Conservation (phyloP, 768 basidiomycete genomes). For the Tylopilus sp. region DNA sequence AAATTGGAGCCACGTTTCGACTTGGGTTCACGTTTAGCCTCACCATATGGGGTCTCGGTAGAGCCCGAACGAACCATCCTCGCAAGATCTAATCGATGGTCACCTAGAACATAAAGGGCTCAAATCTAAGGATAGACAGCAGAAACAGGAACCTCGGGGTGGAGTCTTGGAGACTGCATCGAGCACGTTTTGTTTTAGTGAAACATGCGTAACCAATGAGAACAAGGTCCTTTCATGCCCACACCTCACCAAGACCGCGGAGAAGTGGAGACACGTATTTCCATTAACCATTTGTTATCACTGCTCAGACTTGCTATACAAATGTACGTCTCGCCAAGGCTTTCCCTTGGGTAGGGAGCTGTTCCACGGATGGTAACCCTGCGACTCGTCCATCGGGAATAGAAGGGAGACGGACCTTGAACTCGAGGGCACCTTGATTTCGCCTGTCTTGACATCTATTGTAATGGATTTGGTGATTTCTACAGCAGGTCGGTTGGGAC, state of each 20-base stretch:
- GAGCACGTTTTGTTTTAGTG: slow-evolving; percentile 20
- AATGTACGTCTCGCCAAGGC: slow-evolving; percentile 31
- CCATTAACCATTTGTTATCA: slow-evolving; percentile 8
- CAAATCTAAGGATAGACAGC: slow-evolving; percentile 28
- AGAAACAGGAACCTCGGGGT: slow-evolving; percentile 27
- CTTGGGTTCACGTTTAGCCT: slow-evolving; percentile 14
- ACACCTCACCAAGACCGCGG: slow-evolving; percentile 19
- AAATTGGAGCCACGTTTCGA: slow-evolving; percentile 7
- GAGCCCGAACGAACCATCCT: slow-evolving; percentile 17
- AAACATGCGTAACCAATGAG: slow-evolving; percentile 21
- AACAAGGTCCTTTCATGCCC: slow-evolving; percentile 5
- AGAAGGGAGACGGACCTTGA: slow-evolving; percentile 36
- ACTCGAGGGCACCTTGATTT: slow-evolving; percentile 47
- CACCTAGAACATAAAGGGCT: neutral
- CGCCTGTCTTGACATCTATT: slow-evolving; percentile 44
- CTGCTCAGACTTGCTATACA: slow-evolving; percentile 16
- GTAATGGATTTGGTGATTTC: slow-evolving; percentile 63
- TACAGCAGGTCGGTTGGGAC: slow-evolving; percentile 58
- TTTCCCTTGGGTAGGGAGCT: slow-evolving; percentile 34
- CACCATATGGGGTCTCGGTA: slow-evolving; percentile 12
- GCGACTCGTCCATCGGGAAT: slow-evolving; percentile 3
- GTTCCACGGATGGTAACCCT: slow-evolving; percentile 13
- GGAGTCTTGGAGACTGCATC: slow-evolving; percentile 15
- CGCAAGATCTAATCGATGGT: slow-evolving; percentile 15
- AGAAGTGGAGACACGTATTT: slow-evolving; percentile 15